Evolutionary conservation across 179 eudicot genomes (phyloP), one percentile per base, ranked within the genome.

Genomic region (Carnegiea gigantea): DNA sequence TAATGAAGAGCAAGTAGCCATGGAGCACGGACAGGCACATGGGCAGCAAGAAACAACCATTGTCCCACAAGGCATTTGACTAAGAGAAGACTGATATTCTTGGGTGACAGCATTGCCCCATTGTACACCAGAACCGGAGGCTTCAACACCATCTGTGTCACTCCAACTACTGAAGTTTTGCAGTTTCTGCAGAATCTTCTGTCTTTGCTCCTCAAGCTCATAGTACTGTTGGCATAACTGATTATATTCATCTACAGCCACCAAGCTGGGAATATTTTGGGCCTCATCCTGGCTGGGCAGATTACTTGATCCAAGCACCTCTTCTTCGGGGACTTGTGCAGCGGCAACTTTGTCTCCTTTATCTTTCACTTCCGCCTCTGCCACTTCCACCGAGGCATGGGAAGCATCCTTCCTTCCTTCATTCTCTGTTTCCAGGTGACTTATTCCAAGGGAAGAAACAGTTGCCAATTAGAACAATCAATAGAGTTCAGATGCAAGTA

Each of bases 121-220:
- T 65, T 83, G 88, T 51, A 24, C 40, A 43, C 74, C 79, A 82
- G 90, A 71, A 71, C 60, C 76, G 79, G 89, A 77, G 78, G 84
- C 78, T 80, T 89, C 88, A 72, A 48, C 85, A 43, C 75, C 62
- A 77, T 77, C 70, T 38, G 82, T 83, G 82, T 85, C 80, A 84
- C 82, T 73, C 91, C 90, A 85, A 81, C 75, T 81, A 65, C 89
- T 88, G 70, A 79, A 87, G 53, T 85, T 89, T 80, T 93, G 89
- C 89, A 95, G 89, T 79, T 90, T 91, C 85, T 91, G 89, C 40
- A 94, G 82, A 88, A 95, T 84, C 78, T 87, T 88, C 77, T 90
- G 91, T 84, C 95, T 89, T 88, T 93, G 94, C 84, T 86, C 95
- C 82, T 95, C 98, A 74, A 92, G 38, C 88, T 91, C 94, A 71